Base-by-base conservation (phyloP, 2,329 filamentous ascomycete species). In the Diaporthe eres region DNA sequence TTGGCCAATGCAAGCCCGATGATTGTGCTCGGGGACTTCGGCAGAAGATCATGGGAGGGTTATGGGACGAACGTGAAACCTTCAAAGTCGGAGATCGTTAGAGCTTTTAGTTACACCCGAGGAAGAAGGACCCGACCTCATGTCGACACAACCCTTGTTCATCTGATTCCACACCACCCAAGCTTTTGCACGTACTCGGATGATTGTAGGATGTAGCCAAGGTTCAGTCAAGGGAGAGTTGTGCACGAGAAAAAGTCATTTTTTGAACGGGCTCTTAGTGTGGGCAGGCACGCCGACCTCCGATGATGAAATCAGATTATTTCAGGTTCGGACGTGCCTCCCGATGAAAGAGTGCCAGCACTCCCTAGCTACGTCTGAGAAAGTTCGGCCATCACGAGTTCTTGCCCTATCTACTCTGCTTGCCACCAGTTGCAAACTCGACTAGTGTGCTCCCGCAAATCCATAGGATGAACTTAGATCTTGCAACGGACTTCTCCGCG, bases 1-100 rank as follows among this genome's bases (percentile, higher is more conserved):
- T 73, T 51, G 71, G 47, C 71, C 71, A 73, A 73, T 73, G 19
- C 49, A 15, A 2, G 25, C 19, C 47, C 19, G 19, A 15, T 39
- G 13, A 39, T 51, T 19, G 58, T 53, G 57, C 57, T 37, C 57
- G 44, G 57, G 19, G 61, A 53, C 34, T 47, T 42, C 58, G 61
- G 58, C 37, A 39, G 47, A 57, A 57, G 31, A 74, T 65, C 47
- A 22, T 55, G 37, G 49, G 34, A 28, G 28, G 61, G n/a, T 51
- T 39, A 74, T 57, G 47, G 71, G 71, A 65, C 71, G 61, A 67
- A 47, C 28, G 44, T 55, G 51, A 74, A 74, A 74, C 71, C 37
- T 3, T 57, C 17, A 2, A 15, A 47, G 71, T 67, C 58, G 60
- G 34, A 55, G 71, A 57, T 74, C 25, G 19, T 65, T 22, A 28